Evolutionary conservation across 805 yeast species (phyloP), one percentile per base, ranked within the genome.

Genomic region (Candida tammaniensis): DNA sequence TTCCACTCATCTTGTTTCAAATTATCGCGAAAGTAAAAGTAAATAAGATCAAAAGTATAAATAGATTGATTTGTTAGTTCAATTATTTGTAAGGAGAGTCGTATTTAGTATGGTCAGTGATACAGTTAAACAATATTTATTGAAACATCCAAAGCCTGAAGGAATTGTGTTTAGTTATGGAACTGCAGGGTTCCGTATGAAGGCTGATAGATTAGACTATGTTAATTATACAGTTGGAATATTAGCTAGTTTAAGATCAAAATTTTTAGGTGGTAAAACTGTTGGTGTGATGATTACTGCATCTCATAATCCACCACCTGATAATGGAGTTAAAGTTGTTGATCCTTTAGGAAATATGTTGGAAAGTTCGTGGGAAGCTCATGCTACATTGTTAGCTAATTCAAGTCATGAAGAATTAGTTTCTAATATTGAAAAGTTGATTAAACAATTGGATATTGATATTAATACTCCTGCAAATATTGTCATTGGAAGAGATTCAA

Each of bases 201-300:
- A 76, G 30, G 89, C 95, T 1, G 54, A 61, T 14, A 59, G 70
- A 12, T 64, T 91, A 44, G 95, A 86, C 53, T 80, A 87, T 12
- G 91, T 89, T 20, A 83, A 86, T 58, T 86, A 78, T 57, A 72
- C 91, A 5, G 87, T 84, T 12, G 96, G 96, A 2, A 66, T 88
- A 13, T 55, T 89, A 17, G 97, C 98, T 0, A 66, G 80, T 1
- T 64, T 93, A 43, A 72, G 98, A 51, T 88, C 97, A n/a, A 73
- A 81, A 39, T 71, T 66, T 40, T 62, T 84, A 20, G 62, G 64
- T 1, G 86, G 91, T 1, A 68, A 82, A 48, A 75, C 83, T 7
- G 74, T 89, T 19, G 98, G 98, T n/a, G 82, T 89, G 9, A 91
- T 93, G 97, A 81, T 93, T 51, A 93, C 97, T 1, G 97, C 96